Evolutionary conservation across 2,329 filamentous ascomycete species (phyloP), one percentile per base, ranked within the genome.

Genomic region (Talaromyces atroroseus): DNA sequence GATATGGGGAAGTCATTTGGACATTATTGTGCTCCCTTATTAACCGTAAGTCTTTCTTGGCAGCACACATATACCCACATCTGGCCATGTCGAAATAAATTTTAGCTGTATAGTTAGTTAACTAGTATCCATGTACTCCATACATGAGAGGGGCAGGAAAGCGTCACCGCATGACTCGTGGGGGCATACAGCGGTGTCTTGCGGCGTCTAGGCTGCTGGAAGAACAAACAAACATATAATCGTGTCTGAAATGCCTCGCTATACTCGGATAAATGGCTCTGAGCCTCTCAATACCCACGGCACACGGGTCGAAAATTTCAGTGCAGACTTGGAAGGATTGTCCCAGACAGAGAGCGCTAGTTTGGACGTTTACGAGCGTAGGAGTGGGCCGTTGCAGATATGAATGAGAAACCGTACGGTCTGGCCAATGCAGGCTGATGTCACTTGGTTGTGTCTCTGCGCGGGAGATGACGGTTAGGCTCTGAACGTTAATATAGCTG

Each of bases 381-480:
- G n/a, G 32, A 32, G 52, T 54, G 52, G 52, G 26, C 38, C 36
- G 23, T 23, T 23, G 38, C 46, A 49, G 53, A 36, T 38, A 44
- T 34, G 36, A 26, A 14, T 38, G 29, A 26, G n/a, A 40, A 51
- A 54, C 46, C 26, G 56, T n/a, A 32, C 49, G 56, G 45, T 58
- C 56, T 58, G 51, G 56, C 46, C 50, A 44, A 58, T 45, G 56
- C 56, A 49, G 32, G 56, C 46, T 58, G 56, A 58, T 58, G 56
- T 58, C 50, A 58, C 49, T 49, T 26, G 49, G 32, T 29, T 36
- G 32, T 24, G 16, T 40, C 26, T 38, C 34, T 54, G 20, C 26
- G 52, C 29, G 44, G 44, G 29, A 21, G 42, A 53, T 46, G 51
- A 46, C 42, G 51, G 18, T 23, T 53, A 47, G 51, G 51, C 51